Evolutionary conservation across 2,329 filamentous ascomycete genomes (phyloP), one percentile per base, ranked within the genome.

Genomic region (Lojkania enalia): DNA sequence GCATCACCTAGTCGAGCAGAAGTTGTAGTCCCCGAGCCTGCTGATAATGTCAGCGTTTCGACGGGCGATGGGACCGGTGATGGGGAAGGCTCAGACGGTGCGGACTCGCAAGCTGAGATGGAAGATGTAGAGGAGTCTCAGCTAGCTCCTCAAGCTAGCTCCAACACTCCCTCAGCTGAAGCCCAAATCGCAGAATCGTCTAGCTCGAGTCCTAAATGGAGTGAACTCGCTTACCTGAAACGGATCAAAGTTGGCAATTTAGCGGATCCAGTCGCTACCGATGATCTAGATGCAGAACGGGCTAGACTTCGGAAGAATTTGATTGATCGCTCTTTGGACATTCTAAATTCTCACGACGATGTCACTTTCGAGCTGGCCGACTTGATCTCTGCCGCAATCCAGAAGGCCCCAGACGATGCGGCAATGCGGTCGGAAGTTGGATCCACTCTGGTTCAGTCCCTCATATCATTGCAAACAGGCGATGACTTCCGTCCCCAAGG

Each of bases 281-380:
- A 96, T 46, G 86, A 90, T 53, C 76, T 99, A 5, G 88, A 96
- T 51, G 80, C 81, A 23, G 81, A 88, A 66, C 84, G 94, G 35
- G 77, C 80, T 3, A 79, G 77, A n/a, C 76, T 97, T 30, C 83
- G 89, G 29, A 77, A 82, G 15, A 85, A 88, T 44, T 72, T 97
- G 42, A 91, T 97, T 47, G 91, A 96, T 58, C 87, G 90, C 46
- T 95, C 88, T 54, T 76, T 99, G 16, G 91, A 96, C 60, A 84
- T 97, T 23, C 84, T 99, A 41, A 87, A 92, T 65, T 85, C 86
- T 27, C 91, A 97, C 57, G 86, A 91, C 12, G 85, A 88, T 55
- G 84, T 92, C 9, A 95, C 94, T 0, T 94, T 96, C 58, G 92
- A 97, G 62, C 77, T 99, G 35, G 83, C 90, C 0, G 91, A 96